Evolutionary conservation across 2,329 filamentous ascomycete species (phyloP), one percentile per base, ranked within the genome.

Genomic region (Domatiomyces catenatus): DNA sequence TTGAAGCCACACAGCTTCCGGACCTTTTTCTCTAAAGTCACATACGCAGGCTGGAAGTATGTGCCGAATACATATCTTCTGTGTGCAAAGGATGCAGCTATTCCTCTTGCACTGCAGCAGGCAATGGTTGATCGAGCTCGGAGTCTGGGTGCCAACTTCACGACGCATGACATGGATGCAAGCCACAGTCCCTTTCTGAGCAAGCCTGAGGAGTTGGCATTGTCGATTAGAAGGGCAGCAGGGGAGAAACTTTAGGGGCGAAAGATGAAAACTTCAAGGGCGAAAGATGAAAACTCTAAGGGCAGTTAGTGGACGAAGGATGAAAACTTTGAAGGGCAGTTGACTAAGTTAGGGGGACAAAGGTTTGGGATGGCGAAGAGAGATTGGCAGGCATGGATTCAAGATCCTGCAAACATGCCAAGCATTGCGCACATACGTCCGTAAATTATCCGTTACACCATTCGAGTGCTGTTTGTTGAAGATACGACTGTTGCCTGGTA

Each of bases 101-200:
- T 70, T 45, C 64, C 62, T 18, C 18, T 64, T 17, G 47, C 46
- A 4, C 59, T 52, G 10, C 68, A 72, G 56, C 61, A 67, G 54
- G 59, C 56, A 10, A 66, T 71, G 65, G 60, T 65, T 10, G 59
- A 57, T 5, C 59, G 51, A 15, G 60, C 63, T 24, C 57, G 56
- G 53, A 59, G 60, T 2, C 51, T 52, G 32, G 64, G 64, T 0
- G 64, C 53, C 0, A 57, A 63, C 1, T 55, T 66, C 17, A 59
- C 60, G 39, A 60, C 64, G 3, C 62, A 62, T 48, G 64, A 60
- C 18, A 48, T 65, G 3, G 60, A 66, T 50, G 58, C 56, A 12
- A 63, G 65, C 1, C 69, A 72, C 56, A 68, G 65, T 55, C 69
- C 68, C 17, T 72, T 70, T 54, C 51, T 71, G 55, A 67, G 64